These are phyloP conservation scores for Pythium volutum DNA, from an alignment of 352 stramenopile species.

Conservation along the genomic window DNA sequence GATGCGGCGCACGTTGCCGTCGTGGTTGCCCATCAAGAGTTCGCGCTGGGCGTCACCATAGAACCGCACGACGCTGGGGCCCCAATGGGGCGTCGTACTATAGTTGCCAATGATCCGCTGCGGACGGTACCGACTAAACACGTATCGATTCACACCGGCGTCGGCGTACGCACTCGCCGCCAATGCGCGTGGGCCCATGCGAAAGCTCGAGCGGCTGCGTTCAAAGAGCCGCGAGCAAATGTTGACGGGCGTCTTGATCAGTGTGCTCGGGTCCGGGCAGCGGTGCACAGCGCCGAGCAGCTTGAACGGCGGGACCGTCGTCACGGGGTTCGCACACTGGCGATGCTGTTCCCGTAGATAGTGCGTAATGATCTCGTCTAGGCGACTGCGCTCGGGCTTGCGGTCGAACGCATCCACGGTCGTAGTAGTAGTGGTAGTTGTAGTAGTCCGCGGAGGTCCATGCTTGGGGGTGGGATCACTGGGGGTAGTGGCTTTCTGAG, in stretches of 20 bases:
- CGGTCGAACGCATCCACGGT: neutral
- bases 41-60: constrained; percentile 60
- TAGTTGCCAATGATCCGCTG: constrained; percentile 61
- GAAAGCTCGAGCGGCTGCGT: constrained; percentile 49
- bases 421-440: neutral
- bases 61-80: constrained; percentile 59
- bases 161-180: constrained; percentile 43
- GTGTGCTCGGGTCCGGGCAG: constrained; percentile 63
- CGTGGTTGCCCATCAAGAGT: constrained; percentile 72
- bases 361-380: constrained; percentile 85
- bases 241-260: constrained; percentile 47
- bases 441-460: neutral
- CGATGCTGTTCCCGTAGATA: constrained; percentile 88
- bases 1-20: constrained; percentile 56
- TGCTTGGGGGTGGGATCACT: constrained; percentile 6
- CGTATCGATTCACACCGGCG: constrained; percentile 70
- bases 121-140: constrained; percentile 74
- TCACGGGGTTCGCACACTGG: constrained; percentile 83
- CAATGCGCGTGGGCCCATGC: constrained; percentile 39
- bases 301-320: constrained; percentile 84
- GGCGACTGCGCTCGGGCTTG: constrained; percentile 32
- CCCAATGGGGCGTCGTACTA: constrained; percentile 44
- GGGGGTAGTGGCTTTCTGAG: too few relatives aligned
- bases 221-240: constrained; percentile 63
- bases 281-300: constrained; percentile 62